Conservation (phyloP, 164 flowering plant genomes). For the Macadamia tetraphylla region DNA sequence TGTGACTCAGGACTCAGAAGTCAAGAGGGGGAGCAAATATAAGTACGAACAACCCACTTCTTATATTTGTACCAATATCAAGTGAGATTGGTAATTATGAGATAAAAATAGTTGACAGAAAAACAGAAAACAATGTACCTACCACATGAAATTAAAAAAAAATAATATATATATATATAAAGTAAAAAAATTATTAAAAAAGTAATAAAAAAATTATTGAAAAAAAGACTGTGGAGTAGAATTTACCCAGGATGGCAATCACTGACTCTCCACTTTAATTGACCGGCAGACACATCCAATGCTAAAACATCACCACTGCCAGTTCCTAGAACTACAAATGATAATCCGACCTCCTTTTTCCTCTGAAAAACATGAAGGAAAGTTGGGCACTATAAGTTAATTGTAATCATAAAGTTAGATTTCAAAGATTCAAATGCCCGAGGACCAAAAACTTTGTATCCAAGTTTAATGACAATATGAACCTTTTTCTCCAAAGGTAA, state of each 20-base stretch:
- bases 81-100: no score
- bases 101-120: background rate
- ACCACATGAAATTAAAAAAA: background rate
- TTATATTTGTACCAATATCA: no score
- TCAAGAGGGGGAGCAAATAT: no score
- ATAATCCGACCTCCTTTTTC: slow-evolving; percentile 54
- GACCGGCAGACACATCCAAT: slow-evolving; percentile 75
- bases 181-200: no score
- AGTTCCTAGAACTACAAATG: slow-evolving; percentile 70
- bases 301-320: slow-evolving; percentile 92
- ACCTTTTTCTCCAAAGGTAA: slow-evolving; percentile 63
- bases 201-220: no score
- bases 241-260: slow-evolving; percentile 97
- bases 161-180: no score
- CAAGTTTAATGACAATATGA: background rate
- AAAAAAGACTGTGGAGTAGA: background rate
- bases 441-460: background rate
- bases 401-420: background rate
- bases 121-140: background rate
- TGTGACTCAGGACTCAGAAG: no score
- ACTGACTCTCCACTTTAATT: slow-evolving; percentile 67
- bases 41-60: no score
- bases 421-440: background rate
- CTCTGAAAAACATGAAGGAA: slow-evolving; percentile 37
- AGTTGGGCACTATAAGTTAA: background rate